Evolutionary conservation across 202 grass and related monocot species (phyloP), one percentile per base, ranked within the genome.

Genomic region (Setaria viridis): DNA sequence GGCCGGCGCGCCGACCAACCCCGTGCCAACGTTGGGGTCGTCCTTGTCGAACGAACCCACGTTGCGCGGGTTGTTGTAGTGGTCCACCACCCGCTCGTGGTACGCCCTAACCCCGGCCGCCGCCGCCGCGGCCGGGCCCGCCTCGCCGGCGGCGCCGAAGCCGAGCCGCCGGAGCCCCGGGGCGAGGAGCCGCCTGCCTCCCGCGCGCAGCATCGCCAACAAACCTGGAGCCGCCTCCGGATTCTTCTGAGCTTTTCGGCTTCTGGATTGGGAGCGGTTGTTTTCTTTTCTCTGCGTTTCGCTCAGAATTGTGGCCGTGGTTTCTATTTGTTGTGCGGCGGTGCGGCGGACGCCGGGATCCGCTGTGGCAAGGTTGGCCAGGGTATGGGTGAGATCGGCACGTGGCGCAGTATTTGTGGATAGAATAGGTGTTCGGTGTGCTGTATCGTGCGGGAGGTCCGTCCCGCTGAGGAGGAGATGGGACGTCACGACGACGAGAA

Each of bases 31-130:
- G 75, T 84, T 87, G 10, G 97, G 94, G 70, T 99, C 97, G 1
- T 93, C 91, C 82, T 99, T 97, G 87, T 99, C 92, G 79, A 99
- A 94, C 5, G 97, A 97, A 1, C 97, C 97, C 11, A 97, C 92
- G 90, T 99, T 99, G 39, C 94, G 81, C 12, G 97, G 97, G 85
- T 99, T 96, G 87, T 96, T 91, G 88, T 99, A 99, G 88, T 99
- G 94, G 72, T 99, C 97, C 30, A 99, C 97, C 55, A 99, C 97
- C 65, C 94, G 86, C 97, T 99, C 94, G 77, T 99, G 97, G 90
- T 99, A 96, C 35, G 84, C 70, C 80, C 94, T 86, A 17, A 43
- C 29, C 67, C 82, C 54, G 21, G 74, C 25, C 39, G 39, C 78
- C 37, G 39, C 57, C 58, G 80, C 80, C 37, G 39, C 57, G 49